Conservation (phyloP, 352 stramenopile species). For the Pilasporangium apinafurcum region DNA sequence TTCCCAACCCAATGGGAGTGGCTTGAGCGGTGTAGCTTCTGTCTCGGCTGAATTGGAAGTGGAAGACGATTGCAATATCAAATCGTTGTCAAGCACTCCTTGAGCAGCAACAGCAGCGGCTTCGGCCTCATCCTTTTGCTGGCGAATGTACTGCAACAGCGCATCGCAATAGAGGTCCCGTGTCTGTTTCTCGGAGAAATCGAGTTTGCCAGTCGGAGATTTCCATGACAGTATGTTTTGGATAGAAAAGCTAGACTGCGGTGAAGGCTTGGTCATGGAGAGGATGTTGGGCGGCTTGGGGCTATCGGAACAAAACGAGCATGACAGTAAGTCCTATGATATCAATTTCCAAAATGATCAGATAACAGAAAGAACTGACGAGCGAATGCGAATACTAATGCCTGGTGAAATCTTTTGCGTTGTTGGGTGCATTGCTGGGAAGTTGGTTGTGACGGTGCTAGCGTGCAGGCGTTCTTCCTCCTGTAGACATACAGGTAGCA, state of each 20-base stretch:
- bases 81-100: not conserved
- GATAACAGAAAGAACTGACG: constrained; percentile 23
- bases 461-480: constrained; percentile 58
- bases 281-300: constrained; percentile 58
- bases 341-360: not conserved
- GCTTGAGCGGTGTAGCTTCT: constrained; percentile 3
- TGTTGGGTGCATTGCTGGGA: constrained; percentile 72
- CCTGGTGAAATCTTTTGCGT: constrained; percentile 61
- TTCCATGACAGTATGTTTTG: constrained; percentile 23
- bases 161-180: constrained; percentile 65
- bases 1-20: constrained; percentile 64
- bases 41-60: too few species aligned
- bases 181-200: constrained; percentile 43
- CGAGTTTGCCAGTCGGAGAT: constrained; percentile 13
- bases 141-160: constrained; percentile 61
- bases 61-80: too few species aligned
- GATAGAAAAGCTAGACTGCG: constrained; percentile 2
- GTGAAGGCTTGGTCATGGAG: constrained; percentile 23
- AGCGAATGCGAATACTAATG: constrained; percentile 59
- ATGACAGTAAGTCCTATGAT: not conserved
- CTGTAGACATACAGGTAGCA: constrained; percentile 10
- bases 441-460: constrained; percentile 63
- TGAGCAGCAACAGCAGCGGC: not conserved
- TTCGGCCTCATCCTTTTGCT: constrained; percentile 49
- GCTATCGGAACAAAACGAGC: constrained; percentile 7